Conservation (phyloP, 1,139 yeast species). For the Blastobotrys indianensis region DNA sequence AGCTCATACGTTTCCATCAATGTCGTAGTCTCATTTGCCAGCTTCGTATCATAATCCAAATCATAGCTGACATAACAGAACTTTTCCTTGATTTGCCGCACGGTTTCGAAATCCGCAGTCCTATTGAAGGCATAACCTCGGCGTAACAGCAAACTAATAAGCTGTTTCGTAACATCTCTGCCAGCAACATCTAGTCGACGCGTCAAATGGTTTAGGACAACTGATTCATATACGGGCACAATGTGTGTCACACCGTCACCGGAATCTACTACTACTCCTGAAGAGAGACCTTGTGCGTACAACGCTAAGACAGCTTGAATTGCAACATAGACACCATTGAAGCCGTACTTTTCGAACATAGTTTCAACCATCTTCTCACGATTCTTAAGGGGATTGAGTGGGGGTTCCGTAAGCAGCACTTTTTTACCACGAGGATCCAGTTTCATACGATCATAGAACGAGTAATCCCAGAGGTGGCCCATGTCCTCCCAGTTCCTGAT, state of each 20-base stretch:
- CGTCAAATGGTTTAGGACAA: conserved; percentile 88
- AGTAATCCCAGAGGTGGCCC: conserved; percentile 98
- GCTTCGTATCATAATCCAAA: conserved; percentile 76
- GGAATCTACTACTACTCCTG: conserved; percentile 98
- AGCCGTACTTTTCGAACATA: conserved; percentile 93
- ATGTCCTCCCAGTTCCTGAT: conserved; percentile 97
- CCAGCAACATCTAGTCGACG: conserved; percentile 95
- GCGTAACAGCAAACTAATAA: conserved; percentile 82
- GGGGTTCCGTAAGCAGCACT: conserved; percentile 91
- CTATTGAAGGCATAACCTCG: conserved; percentile 97
- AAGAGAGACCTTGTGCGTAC: conserved; percentile 93
- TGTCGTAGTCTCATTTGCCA: conserved; percentile 91
- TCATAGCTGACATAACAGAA: conserved; percentile 93
- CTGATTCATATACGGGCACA: conserved; percentile 96
- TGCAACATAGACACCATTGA: conserved; percentile 96
- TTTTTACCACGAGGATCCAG: conserved; percentile 71
- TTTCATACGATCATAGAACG: conserved; percentile 87
- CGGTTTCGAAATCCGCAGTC: conserved; percentile 97
- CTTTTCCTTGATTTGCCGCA: conserved; percentile 94
- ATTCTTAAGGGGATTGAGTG: conserved; percentile 96
- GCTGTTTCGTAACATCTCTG: conserved; percentile 91
- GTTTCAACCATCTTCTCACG: conserved; percentile 97
- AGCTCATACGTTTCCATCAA: conserved; percentile 86
- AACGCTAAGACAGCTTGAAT: conserved; percentile 96
- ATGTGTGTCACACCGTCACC: conserved; percentile 95